Evolutionary conservation across 2,329 filamentous ascomycete genomes (phyloP).

Genomic region (Trichoderma sp.): DNA sequence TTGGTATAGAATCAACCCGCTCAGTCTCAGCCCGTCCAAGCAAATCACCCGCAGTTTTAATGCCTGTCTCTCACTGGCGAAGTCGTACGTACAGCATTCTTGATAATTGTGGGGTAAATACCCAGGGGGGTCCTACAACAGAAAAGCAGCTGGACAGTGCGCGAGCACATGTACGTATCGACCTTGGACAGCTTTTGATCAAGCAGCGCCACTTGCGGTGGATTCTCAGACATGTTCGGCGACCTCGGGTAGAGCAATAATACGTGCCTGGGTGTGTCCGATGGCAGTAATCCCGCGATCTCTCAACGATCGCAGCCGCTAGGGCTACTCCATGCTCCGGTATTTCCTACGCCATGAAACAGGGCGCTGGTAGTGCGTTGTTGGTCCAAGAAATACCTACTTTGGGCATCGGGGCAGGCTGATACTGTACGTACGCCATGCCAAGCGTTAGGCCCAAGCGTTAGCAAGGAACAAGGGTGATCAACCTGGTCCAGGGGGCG

Average conservation of each 20-base stretch:
- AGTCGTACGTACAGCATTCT: background rate
- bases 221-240: background rate
- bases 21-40: background rate
- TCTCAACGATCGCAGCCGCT: background rate
- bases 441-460: background rate
- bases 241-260: slow-evolving; percentile 3
- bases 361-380: background rate
- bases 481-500: slow-evolving; percentile 1
- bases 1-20: background rate
- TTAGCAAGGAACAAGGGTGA: background rate
- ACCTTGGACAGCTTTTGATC: background rate
- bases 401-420: background rate
- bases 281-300: background rate
- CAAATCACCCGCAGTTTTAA: background rate
- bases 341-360: background rate
- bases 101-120: background rate
- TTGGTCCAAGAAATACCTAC: background rate
- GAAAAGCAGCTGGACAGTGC: background rate
- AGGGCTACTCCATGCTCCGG: background rate
- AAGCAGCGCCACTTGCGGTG: background rate
- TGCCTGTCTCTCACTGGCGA: background rate
- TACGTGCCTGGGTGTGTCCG: background rate
- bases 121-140: background rate
- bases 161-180: background rate
- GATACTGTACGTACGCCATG: background rate